Evolutionary conservation across 139 green algal genomes (phyloP), one percentile per base, ranked within the genome.

Genomic region (Axilococcus clingmanii): DNA sequence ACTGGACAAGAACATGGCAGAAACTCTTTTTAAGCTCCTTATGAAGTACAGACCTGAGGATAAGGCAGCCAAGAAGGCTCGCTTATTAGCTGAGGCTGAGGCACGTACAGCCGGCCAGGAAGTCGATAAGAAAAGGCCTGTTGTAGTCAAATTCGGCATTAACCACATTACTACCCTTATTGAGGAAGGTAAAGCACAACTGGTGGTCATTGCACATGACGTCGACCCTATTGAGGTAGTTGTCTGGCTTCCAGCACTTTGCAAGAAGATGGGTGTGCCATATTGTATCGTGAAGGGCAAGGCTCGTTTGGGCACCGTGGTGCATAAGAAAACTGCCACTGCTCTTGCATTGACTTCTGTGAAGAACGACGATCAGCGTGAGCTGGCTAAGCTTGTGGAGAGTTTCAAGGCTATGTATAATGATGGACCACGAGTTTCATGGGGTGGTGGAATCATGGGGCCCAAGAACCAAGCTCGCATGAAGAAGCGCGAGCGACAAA

Each of bases 261-360:
- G 93, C 49, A 57, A 57, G 12, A 97, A 96, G 80, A 97, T 97
- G 91, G 82, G 81, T 57, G 85, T 99, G 43, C 93, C 93, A 22
- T 99, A 98, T 80, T 79, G 76, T 74, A 99, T 99, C 62, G 86
- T 99, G 69, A 99, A 99, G 89, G 77, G 83, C 66, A 94, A 94
- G 76, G 82, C 87, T 22, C 81, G 87, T 63, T 72, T 96, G 61
- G 87, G 87, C 27, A 68, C 69, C 11, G 68, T 99, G 7, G 93
- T 99, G 57, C 92, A 99, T 88, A 85, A 97, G 81, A 98, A 98
- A 83, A 98, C 75, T 27, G 93, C 93, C 27, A 88, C 93, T 9
- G 85, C 29, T 19, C 74, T 98, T 67, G 75, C 71, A 7, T 52
- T 99, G 55, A 98, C 92, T 6, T 69, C 59, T 5, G 87, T 99